Evolutionary conservation across 176 grass and related monocot species (phyloP), one percentile per base, ranked within the genome.

Genomic region (Cenchrus purpureus): DNA sequence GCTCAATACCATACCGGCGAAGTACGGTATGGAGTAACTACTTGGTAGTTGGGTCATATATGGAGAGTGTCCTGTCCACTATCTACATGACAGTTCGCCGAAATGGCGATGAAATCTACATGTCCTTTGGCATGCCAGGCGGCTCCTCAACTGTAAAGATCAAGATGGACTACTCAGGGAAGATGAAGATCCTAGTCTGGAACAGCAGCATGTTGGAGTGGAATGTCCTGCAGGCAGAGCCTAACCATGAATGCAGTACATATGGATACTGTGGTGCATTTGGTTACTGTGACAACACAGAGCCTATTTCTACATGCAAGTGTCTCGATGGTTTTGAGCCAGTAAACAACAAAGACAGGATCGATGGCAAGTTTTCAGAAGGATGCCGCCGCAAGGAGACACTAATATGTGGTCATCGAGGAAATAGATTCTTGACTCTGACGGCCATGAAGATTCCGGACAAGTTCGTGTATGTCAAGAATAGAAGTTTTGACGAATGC

Each of bases 101-200:
- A 5, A 4, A 17, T 0, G 71, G 29, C 1, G 48, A 9, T 19
- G 71, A 74, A 28, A 19, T 74, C 25, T 74, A 5, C 17, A 54
- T 74, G 13, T 74, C 49, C 7, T 74, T 54, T 74, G 71, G 71
- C 25, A 32, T 74, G 29, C 25, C 49, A 4, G 49, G 49, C 17
- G 71, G 13, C 71, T 74, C 71, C 25, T 74, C 49, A 74, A 17
- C 28, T 74, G 71, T 50, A 29, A 74, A 74, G 13, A 17, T 74
- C 71, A 74, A 74, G 31, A 10, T 74, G 49, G 71, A 74, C 49
- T 54, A 54, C 49, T 74, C 71, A 54, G 71, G 71, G 10, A 74
- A 74, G 4, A 32, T 34, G 10, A 31, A 54, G 15, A 54, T 19
- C 49, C 71, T 54, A 0, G 7, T 10, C 49, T 74, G 71, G 71